Evolutionary conservation across 352 stramenopile genomes (phyloP).

Genomic region (Pythium utonaiense): DNA sequence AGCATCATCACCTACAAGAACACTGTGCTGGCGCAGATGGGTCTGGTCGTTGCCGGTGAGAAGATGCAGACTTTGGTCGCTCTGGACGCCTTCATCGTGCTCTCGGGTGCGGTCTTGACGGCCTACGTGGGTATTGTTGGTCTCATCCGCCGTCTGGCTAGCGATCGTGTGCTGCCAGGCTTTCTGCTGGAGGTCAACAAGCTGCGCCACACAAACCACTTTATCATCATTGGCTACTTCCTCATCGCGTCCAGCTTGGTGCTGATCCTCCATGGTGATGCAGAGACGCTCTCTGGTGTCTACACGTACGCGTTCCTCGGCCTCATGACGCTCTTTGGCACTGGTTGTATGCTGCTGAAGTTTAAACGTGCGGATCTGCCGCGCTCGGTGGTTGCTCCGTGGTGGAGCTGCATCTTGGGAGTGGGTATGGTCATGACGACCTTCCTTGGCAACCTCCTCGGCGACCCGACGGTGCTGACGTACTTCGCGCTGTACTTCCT

Average conservation of each 20-base stretch:
- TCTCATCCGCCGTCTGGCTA: constrained; percentile 89
- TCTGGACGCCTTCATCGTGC: constrained; percentile 93
- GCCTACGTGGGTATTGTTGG: constrained; percentile 92
- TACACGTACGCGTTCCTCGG: constrained; percentile 95
- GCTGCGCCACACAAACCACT: constrained; percentile 88
- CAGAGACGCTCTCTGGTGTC: constrained; percentile 89
- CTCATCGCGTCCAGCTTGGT: constrained; percentile 86
- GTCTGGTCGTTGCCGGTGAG: constrained; percentile 69
- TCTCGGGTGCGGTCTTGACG: constrained; percentile 91
- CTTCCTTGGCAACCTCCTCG: constrained; percentile 83
- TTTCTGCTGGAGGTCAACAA: constrained; percentile 83
- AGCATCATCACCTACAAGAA: constrained; percentile 84
- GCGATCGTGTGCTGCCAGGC: constrained; percentile 82
- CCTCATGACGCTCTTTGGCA: constrained; percentile 93
- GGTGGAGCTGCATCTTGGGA: constrained; percentile 83
- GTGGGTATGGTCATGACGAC: constrained; percentile 80
- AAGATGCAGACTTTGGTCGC: constrained; percentile 77
- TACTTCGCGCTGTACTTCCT: constrained; percentile 90
- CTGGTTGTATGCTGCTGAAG: constrained; percentile 93
- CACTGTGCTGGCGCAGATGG: constrained; percentile 91
- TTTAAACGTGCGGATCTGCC: constrained; percentile 91
- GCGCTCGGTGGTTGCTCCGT: constrained; percentile 82
- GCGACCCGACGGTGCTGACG: constrained; percentile 82
- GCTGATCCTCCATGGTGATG: constrained; percentile 88
- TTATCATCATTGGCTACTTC: constrained; percentile 91